Evolutionary conservation across 768 basidiomycete species (phyloP).

Genomic region (Hypsizygus marmoreus): DNA sequence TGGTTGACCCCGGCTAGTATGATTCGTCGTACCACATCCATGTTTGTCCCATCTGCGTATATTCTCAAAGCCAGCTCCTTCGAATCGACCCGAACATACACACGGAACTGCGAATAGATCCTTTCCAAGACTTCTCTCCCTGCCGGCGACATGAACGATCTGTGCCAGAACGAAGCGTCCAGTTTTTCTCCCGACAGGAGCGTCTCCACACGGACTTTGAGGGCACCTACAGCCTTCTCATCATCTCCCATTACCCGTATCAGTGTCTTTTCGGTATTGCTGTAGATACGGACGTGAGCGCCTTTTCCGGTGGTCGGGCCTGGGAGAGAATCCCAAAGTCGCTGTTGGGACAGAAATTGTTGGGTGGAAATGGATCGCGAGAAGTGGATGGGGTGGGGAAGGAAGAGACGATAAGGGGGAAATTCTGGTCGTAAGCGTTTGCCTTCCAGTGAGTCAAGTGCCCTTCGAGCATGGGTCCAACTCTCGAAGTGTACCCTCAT

Average conservation of each 20-base stretch:
- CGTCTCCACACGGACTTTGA: slow-evolving; percentile 60
- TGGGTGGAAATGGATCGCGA: slow-evolving; percentile 42
- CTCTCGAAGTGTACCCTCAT: too few relatives aligned
- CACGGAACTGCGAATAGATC: slow-evolving; percentile 34
- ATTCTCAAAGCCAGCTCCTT: slow-evolving; percentile 43
- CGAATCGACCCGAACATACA: slow-evolving; percentile 46
- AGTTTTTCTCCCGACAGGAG: slow-evolving; percentile 51
- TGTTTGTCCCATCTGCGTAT: slow-evolving; percentile 39
- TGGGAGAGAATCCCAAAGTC: slow-evolving; percentile 46
- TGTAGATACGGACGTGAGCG: slow-evolving; percentile 29
- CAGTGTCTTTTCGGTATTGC: slow-evolving; percentile 18
- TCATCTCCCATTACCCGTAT: slow-evolving; percentile 49
- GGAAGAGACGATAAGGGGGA: too few relatives aligned
- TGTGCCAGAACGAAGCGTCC: slow-evolving; percentile 47
- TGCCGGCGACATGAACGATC: slow-evolving; percentile 28
- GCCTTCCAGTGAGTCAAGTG: too few relatives aligned
- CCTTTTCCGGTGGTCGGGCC: slow-evolving; percentile 34
- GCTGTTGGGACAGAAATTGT: slow-evolving; percentile 50
- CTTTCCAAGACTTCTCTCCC: slow-evolving; percentile 33
- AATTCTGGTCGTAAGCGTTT: too few relatives aligned
- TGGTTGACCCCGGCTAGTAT: slow-evolving; percentile 48
- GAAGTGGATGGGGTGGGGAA: slow-evolving; percentile 50
- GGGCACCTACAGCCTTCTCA: slow-evolving; percentile 48
- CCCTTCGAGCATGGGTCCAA: too few relatives aligned
- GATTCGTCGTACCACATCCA: slow-evolving; percentile 40